phyloP scores from a whole-genome alignment of 208 protist species.

The Acanthamoeba castellanii region DNA sequence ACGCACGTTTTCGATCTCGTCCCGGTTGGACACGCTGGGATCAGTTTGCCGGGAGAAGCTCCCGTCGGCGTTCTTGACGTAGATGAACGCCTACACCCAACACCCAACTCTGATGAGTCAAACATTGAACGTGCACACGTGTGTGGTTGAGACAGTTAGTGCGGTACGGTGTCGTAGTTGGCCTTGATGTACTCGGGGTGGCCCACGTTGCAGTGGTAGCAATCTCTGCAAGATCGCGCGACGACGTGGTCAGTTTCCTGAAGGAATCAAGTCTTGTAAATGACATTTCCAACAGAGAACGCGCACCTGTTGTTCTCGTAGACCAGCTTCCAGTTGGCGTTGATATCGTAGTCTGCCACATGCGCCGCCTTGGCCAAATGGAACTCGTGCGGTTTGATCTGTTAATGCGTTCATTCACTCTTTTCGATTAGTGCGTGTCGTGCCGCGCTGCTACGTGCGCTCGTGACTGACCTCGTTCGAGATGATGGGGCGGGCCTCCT shows the following conservation, averaged over 20 bases:
- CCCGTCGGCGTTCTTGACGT: background rate
- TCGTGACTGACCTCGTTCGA: background rate
- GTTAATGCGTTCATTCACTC: background rate
- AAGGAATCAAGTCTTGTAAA: background rate
- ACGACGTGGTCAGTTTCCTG: background rate
- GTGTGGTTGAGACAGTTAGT: background rate
- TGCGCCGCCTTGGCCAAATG: slow-evolving; percentile 8
- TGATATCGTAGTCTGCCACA: background rate
- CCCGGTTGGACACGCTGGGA: background rate
- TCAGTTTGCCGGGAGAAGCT: background rate
- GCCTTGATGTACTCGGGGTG: slow-evolving; percentile 55
- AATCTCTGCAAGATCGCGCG: too few species aligned
- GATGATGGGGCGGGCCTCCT: background rate
- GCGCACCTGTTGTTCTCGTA: slow-evolving; percentile 47
- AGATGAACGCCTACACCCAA: background rate
- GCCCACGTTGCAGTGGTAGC: slow-evolving; percentile 22
- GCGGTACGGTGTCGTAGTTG: slow-evolving; percentile 35
- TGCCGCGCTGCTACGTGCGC: background rate
- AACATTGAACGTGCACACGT: background rate
- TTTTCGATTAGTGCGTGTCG: background rate
- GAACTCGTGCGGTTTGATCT: slow-evolving; percentile 10
- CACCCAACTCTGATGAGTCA: background rate
- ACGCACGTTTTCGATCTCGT: background rate
- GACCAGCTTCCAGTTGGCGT: slow-evolving; percentile 50
- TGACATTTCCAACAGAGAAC: background rate